Evolutionary conservation across 805 yeast species (phyloP), one percentile per base, ranked within the genome.

Genomic region (Candida alai): DNA sequence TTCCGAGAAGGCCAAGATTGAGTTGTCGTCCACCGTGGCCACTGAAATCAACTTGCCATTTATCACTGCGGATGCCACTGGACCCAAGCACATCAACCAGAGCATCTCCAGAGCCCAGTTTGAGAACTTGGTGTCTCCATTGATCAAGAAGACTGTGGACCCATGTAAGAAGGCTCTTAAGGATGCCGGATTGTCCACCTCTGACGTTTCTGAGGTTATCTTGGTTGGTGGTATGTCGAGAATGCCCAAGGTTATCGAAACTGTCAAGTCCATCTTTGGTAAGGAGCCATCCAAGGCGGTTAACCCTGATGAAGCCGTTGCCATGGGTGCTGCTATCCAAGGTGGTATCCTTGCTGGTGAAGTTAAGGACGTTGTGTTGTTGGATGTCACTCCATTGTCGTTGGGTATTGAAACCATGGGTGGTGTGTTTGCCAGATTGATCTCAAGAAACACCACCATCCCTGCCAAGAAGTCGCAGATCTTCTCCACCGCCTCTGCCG

Each of bases 351-450:
- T 88, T 45, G 84, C 95, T 40, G 97, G 97, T 64, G 95, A 86
- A 65, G 95, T 88, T 47, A 85, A 84, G 60, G 95, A 88, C 57
- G 95, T 88, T 47, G 75, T 88, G 45, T 70, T 88, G 49, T 76
- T 88, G 54, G 97, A 88, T 66, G 94, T 84, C 36, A 84, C 93
- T 28, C 94, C 94, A 58, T 75, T 84, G 58, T 83, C 93, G 39
- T 75, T 88, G 47, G 97, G 97, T 82, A 88, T 88, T 61, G 97
- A 88, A 78, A 88, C 97, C 58, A 79, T 88, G 68, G 97, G 97
- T 62, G 97, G 97, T 71, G 96, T 88, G 46, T 88, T 88, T 74
- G 89, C 96, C 39, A 78, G 93, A 64, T 74, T 84, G 65, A 84
- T 84, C 61, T 80, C 84, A 70, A 82, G 94, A 71, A 84, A 88